Evolutionary conservation across 306 rosid genomes (phyloP).

Genomic region (Herpetospermum pedunculosum): DNA sequence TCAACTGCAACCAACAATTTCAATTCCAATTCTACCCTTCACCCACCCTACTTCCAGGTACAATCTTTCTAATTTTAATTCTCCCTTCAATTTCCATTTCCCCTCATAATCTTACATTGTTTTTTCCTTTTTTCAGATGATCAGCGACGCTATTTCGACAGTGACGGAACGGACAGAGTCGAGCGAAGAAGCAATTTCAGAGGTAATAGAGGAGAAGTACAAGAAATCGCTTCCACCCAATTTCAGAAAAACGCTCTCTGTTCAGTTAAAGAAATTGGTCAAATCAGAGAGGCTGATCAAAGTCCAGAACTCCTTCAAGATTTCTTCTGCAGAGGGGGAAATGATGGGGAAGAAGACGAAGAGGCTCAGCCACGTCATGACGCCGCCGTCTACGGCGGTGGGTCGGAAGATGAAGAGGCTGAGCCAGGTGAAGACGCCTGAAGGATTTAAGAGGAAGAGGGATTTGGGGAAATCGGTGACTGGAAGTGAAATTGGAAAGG

Average conservation of each 20-base stretch:
- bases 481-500: not conserved
- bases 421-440: slow-evolving; percentile 19
- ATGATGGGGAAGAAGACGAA: slow-evolving; percentile 12
- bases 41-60: slow-evolving; percentile 25
- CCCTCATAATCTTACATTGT: too few species aligned
- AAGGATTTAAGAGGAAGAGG: slow-evolving; percentile 16
- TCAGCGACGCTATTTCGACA: slow-evolving; percentile 11
- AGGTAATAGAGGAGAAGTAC: slow-evolving; percentile 20
- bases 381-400: not conserved
- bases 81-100: not conserved
- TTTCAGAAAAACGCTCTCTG: slow-evolving; percentile 15
- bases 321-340: slow-evolving; percentile 8
- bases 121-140: slow-evolving; percentile 27
- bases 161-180: slow-evolving; percentile 20
- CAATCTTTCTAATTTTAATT: not conserved
- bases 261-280: slow-evolving; percentile 24
- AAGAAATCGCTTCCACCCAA: slow-evolving; percentile 10
- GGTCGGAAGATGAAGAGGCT: slow-evolving; percentile 13
- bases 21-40: not conserved
- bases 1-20: not conserved
- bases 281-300: slow-evolving; percentile 19
- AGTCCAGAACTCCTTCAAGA: slow-evolving; percentile 23
- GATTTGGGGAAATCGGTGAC: not conserved
- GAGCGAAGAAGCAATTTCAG: slow-evolving; percentile 22
- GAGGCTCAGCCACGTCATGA: slow-evolving; percentile 21